Evolutionary conservation across 2,329 filamentous ascomycete genomes (phyloP), one percentile per base, ranked within the genome.

Genomic region (Diplodia intermedia): DNA sequence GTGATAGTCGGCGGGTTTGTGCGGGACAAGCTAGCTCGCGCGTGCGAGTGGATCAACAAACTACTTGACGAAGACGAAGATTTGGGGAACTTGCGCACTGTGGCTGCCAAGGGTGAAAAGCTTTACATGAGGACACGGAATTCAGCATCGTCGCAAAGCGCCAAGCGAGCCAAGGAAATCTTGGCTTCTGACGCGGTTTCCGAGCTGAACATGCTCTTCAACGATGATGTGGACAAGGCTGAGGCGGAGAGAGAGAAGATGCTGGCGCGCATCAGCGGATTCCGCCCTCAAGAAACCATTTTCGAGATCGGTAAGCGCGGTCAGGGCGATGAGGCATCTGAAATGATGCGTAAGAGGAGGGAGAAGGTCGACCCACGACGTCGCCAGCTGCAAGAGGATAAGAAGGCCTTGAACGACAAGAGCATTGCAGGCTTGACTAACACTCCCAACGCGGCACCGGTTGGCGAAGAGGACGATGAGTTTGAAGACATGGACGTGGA

Each of bases 261-360:
- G 92, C 83, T 99, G 36, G 92, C 93, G 38, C 88, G 90, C 69
- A 92, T 99, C 68, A 94, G 92, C 73, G 90, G 91, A 1, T 99
- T 95, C 81, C 88, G 92, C 73, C 95, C 96, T 0, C 85, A 90
- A 53, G 95, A 99, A 79, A 98, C 94, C 0, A 92, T 99, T n/a
- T 99, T 99, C 73, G 95, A 99, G 79, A 90, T 97, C 70, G 91
- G 91, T 7, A 88, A 90, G 72, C 87, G 89, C 69, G 90, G 89
- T 71, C 84, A 80, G 2, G 84, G 83, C 1, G 84, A 83, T 60
- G 89, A 90, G 75, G 90, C 91, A 7, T 90, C 90, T 2, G 90
- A 93, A 70, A 83, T 94, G 38, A 92, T 95, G 88, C 89, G 88
- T 73, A 86, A 89, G 57, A 86, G 91, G 75, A 86, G 90, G 74